Percentiles rank a stretch among this genome's conserved stretches.
phyloP scores from a whole-genome alignment of 805 yeast genomes.

The Lipomyces sp. region DNA sequence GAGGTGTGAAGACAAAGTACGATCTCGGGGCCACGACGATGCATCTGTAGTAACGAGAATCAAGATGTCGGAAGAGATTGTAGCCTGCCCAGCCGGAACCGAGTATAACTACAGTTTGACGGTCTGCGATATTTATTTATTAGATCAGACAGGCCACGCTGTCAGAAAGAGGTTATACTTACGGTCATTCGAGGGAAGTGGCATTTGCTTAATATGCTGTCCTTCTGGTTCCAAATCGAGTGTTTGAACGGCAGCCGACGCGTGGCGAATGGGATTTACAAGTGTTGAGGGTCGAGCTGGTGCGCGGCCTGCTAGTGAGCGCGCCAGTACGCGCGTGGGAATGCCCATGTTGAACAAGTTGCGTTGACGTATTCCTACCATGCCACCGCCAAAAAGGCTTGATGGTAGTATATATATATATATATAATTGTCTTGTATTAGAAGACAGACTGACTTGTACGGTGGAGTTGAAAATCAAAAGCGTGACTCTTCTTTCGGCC shows the following conservation, averaged over 20 bases:
- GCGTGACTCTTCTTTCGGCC: background rate
- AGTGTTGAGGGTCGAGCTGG: background rate
- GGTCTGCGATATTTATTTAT: conserved; percentile 14
- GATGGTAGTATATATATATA: background rate
- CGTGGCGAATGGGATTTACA: background rate
- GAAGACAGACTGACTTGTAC: background rate
- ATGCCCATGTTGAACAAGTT: background rate
- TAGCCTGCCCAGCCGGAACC: conserved; percentile 79
- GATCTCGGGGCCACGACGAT: conserved; percentile 71
- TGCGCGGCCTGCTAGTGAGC: background rate
- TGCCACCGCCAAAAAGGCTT: background rate
- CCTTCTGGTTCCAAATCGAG: background rate
- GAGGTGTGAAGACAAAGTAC: conserved; percentile 70
- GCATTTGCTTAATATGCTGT: background rate
- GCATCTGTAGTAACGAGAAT: conserved; percentile 62
- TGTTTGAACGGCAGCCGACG: background rate
- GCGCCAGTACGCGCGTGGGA: background rate
- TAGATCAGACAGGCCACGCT: background rate
- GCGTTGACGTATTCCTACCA: background rate
- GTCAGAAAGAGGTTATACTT: background rate
- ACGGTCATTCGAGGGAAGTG: background rate
- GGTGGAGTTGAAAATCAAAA: background rate
- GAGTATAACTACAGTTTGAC: conserved; percentile 53
- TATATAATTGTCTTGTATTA: background rate
- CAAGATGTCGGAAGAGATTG: conserved; percentile 57